Percentiles rank a stretch among this genome's conserved stretches.
These are phyloP conservation scores for Dactylellina cionopaga DNA, from an alignment of 2,329 filamentous ascomycete genomes.

Conservation along the genomic window DNA sequence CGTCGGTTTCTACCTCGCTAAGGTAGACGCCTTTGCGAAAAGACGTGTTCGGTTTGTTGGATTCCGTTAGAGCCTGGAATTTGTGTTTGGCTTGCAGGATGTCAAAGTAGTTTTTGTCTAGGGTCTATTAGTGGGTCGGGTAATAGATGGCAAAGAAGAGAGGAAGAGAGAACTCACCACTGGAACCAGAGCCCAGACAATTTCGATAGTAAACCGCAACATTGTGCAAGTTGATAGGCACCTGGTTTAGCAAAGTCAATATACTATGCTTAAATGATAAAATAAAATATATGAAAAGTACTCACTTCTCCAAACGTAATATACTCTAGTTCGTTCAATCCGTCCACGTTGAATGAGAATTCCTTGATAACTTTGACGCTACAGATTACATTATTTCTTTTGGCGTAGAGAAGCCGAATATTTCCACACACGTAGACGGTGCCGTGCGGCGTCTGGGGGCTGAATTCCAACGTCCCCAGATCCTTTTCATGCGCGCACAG, in stretches of 20 bases:
- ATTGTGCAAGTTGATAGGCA: slow-evolving; percentile 21
- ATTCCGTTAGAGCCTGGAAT: slow-evolving; percentile 29
- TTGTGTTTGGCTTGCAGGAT: slow-evolving; percentile 14
- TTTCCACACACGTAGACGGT: slow-evolving; percentile 17
- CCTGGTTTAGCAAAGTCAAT: slow-evolving; percentile 18
- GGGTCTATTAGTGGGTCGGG: background rate
- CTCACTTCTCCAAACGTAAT: slow-evolving; percentile 21
- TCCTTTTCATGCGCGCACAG: slow-evolving; percentile 6
- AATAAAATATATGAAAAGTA: background rate
- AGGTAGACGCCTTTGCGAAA: slow-evolving; percentile 33
- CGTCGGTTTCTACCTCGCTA: slow-evolving; percentile 25
- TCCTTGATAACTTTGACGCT: slow-evolving; percentile 19
- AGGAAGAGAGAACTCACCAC: background rate
- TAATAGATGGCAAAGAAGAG: background rate
- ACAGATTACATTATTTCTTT: slow-evolving; percentile 1
- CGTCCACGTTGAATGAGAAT: slow-evolving; percentile 5
- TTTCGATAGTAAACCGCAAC: slow-evolving; percentile 24
- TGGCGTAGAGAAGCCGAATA: background rate
- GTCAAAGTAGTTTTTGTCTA: slow-evolving; percentile 21
- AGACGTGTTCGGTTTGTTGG: slow-evolving; percentile 20
- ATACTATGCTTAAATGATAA: background rate
- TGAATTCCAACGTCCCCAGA: background rate
- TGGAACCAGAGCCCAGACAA: background rate
- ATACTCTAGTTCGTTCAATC: background rate
- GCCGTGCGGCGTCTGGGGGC: background rate